A percentile compares a stretch with the other conserved stretches of the same genome.
phyloP scores from a whole-genome alignment of 2,329 filamentous ascomycete genomes.

The Aspergillus thermomutatus region DNA sequence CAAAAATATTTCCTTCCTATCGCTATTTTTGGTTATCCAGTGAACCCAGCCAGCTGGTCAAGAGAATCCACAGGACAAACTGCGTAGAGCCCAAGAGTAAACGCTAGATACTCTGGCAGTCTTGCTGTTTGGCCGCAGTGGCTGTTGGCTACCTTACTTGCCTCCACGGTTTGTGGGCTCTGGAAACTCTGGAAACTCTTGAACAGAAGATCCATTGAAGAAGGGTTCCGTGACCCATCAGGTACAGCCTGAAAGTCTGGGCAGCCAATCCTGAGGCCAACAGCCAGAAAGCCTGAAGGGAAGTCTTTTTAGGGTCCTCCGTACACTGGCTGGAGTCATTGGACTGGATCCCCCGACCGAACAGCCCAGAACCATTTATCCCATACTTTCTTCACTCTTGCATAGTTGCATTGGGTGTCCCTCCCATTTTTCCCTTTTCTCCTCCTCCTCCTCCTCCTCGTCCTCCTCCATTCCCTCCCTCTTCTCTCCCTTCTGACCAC shows the following conservation, averaged over 20 bases:
- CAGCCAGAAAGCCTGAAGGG: neutral
- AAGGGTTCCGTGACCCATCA: neutral
- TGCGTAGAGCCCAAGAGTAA: neutral
- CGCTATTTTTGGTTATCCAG: neutral
- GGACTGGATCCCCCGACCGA: neutral
- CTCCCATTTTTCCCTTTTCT: conserved; percentile 1
- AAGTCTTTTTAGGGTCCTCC: neutral
- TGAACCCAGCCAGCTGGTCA: neutral
- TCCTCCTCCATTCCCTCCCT: conserved; percentile 9
- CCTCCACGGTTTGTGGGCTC: neutral
- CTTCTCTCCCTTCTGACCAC: conserved; percentile 9
- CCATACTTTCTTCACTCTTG: neutral
- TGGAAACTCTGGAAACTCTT: neutral
- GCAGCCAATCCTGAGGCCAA: neutral
- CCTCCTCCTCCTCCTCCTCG: conserved; percentile 5
- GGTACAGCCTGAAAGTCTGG: neutral
- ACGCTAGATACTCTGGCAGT: neutral
- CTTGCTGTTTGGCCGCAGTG: neutral
- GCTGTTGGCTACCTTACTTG: neutral
- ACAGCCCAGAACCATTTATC: neutral
- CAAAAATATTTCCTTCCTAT: neutral
- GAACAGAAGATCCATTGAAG: neutral
- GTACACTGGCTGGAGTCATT: neutral
- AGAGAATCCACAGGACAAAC: neutral
- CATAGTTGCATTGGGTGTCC: neutral